Conservation (phyloP, 306 rosid genomes). For the Prunus mongolica region DNA sequence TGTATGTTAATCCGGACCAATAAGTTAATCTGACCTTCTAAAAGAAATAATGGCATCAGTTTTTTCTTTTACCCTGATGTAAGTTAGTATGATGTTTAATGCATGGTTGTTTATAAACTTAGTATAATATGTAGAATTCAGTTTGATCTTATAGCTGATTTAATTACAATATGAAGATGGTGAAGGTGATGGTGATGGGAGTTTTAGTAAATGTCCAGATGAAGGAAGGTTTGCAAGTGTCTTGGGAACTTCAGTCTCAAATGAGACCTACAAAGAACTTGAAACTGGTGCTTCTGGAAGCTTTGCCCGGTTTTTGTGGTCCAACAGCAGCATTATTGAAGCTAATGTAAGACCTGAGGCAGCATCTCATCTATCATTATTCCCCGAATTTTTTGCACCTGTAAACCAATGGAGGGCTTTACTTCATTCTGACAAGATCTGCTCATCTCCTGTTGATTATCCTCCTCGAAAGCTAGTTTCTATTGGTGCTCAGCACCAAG, state of each 20-base stretch:
- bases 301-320: constrained; percentile 16
- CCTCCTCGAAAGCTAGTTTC: constrained; percentile 30
- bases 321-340: constrained; percentile 17
- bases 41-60: neutral
- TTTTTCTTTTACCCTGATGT: neutral
- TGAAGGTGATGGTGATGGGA: constrained; percentile 20
- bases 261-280: neutral
- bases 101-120: neutral
- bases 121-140: neutral
- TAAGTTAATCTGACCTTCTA: neutral
- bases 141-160: constrained; percentile 11
- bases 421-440: constrained; percentile 18
- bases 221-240: constrained; percentile 19
- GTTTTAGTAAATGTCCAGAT: constrained; percentile 15
- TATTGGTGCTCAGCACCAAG: constrained; percentile 37
- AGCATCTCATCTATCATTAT: constrained; percentile 32
- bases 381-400: constrained; percentile 30
- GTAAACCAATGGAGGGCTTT: constrained; percentile 18
- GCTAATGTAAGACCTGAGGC: constrained; percentile 24
- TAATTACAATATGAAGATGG: constrained; percentile 21
- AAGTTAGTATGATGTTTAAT: neutral
- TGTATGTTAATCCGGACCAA: neutral
- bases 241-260: constrained; percentile 5
- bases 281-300: constrained; percentile 25
- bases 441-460: constrained; percentile 20